Evolutionary conservation across 345 rosid genomes (phyloP).

Genomic region (Anastatica hierochuntica): DNA sequence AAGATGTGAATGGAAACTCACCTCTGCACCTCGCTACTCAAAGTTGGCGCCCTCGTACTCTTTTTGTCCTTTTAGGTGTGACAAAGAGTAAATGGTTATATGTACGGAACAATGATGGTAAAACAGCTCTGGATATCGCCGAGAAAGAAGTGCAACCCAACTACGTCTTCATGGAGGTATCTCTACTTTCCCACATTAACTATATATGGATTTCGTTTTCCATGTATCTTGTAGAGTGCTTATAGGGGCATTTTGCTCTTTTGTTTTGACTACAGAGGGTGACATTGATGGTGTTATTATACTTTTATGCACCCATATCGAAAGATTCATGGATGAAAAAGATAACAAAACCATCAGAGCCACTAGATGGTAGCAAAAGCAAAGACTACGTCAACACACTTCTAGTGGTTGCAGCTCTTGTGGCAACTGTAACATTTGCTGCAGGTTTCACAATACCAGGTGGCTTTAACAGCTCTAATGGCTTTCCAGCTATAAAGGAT

Average conservation of each 20-base stretch:
- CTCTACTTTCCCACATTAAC: neutral
- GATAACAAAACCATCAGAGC: too few relatives aligned
- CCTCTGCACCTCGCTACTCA: conserved; percentile 7
- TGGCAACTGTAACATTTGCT: conserved; percentile 15
- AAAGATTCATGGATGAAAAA: neutral
- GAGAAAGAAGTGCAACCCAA: neutral
- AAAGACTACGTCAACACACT: conserved; percentile 9
- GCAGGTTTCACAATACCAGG: conserved; percentile 12
- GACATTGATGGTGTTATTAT: conserved; percentile 1
- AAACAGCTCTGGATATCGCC: conserved; percentile 11
- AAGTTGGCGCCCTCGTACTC: conserved; percentile 1
- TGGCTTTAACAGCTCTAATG: neutral
- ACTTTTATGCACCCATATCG: neutral
- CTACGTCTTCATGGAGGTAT: neutral
- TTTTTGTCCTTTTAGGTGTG: too few relatives aligned
- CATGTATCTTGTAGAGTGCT: too few relatives aligned
- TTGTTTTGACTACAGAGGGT: too few relatives aligned
- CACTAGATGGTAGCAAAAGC: neutral
- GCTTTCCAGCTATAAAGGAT: too few relatives aligned
- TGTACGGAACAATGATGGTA: neutral
- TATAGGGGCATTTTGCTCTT: too few relatives aligned
- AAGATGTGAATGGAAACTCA: neutral
- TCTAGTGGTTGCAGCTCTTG: conserved; percentile 14
- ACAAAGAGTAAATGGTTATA: neutral
- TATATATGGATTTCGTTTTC: too few relatives aligned